phyloP scores from a whole-genome alignment of 2,329 filamentous ascomycete genomes.

The Colletotrichum australisinense region DNA sequence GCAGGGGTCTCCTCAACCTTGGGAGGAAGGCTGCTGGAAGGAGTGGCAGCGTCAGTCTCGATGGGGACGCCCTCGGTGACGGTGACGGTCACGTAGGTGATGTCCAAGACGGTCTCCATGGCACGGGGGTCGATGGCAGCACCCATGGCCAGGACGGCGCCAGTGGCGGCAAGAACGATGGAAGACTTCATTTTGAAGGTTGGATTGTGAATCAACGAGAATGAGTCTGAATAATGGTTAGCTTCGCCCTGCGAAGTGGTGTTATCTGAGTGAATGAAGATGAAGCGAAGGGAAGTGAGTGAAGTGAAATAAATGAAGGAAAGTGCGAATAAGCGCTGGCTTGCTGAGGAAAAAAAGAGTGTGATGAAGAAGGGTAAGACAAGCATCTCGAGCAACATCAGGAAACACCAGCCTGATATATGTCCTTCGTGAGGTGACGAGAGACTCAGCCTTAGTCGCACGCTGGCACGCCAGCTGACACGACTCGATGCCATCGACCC shows the following conservation, averaged over 20 bases:
- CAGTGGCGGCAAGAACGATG: conserved; percentile 55
- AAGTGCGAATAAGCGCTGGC: not conserved
- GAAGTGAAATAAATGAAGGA: not conserved
- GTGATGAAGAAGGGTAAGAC: not conserved
- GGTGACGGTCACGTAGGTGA: conserved; percentile 56
- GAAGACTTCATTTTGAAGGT: conserved; percentile 62
- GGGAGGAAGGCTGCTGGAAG: conserved; percentile 36
- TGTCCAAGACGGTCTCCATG: conserved; percentile 53
- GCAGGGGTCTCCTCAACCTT: conserved; percentile 15
- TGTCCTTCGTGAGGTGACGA: not conserved
- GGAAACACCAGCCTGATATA: conserved; percentile 18
- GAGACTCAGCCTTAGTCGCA: not conserved
- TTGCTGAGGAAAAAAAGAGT: not conserved
- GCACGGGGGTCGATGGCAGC: conserved; percentile 55
- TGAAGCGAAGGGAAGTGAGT: not conserved
- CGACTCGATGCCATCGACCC: not conserved
- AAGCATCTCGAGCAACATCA: not conserved
- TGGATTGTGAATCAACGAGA: conserved; percentile 5
- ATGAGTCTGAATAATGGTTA: conserved; percentile 35
- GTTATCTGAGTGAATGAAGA: not conserved
- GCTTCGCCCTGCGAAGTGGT: conserved; percentile 35
- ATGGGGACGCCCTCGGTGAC: conserved; percentile 50
- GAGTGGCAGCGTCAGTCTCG: conserved; percentile 39
- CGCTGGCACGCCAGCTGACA: not conserved
- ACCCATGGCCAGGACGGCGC: conserved; percentile 59